Percentiles rank a stretch among this genome's conserved stretches.
Conservation (phyloP, 805 yeast genomes). For the Priceomyces melissophilus region DNA sequence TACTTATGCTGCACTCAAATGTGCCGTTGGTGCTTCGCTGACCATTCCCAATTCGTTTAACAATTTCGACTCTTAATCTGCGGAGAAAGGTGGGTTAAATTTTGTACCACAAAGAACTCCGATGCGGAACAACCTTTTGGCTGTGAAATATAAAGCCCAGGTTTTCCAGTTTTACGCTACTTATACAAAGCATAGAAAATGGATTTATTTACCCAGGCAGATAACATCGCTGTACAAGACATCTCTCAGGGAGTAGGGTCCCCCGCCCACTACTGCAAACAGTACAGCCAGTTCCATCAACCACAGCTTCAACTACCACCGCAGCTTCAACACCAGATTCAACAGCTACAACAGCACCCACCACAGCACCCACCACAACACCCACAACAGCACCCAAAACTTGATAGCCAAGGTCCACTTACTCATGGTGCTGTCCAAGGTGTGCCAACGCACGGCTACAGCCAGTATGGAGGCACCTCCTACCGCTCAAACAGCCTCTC, state of each 20-base stretch:
- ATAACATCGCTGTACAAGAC: too few species aligned
- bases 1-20: too few species aligned
- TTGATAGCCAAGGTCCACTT: not conserved
- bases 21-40: too few species aligned
- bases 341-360: conserved; percentile 7
- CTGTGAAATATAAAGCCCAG: conserved; percentile 5
- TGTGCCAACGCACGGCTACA: too few species aligned
- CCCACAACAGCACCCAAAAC: not conserved
- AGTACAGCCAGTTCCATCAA: too few species aligned
- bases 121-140: conserved; percentile 6
- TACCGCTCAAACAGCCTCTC: too few species aligned
- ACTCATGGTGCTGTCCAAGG: too few species aligned
- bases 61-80: not conserved
- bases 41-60: too few species aligned
- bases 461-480: too few species aligned
- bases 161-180: not conserved
- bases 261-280: too few species aligned
- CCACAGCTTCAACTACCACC: conserved; percentile 10
- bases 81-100: conserved; percentile 6
- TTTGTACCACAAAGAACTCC: conserved; percentile 2
- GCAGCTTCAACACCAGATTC: conserved; percentile 11
- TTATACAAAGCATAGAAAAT: not conserved
- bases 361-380: conserved; percentile 5
- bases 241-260: too few species aligned
- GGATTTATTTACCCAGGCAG: not conserved